These are phyloP conservation scores for Wickerhamomyces sp. DNA, from an alignment of 1,139 yeast species.

Conservation along the genomic window DNA sequence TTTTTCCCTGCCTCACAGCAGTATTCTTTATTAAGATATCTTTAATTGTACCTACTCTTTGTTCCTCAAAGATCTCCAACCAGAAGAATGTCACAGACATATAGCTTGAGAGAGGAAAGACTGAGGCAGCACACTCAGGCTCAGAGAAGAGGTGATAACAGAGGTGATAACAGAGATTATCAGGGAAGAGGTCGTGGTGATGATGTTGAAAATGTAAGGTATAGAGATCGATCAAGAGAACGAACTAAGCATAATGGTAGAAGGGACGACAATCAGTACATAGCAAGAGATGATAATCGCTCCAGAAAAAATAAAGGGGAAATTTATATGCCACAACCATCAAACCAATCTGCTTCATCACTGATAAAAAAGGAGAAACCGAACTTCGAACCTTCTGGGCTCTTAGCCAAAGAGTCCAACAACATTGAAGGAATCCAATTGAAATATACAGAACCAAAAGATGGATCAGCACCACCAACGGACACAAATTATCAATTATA, in stretches of 20 bases:
- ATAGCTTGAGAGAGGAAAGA: constrained; percentile 4
- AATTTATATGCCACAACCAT: no score
- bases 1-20: no score
- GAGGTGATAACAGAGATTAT: no score
- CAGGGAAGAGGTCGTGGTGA: neutral
- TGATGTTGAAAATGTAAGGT: neutral
- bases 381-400: constrained; percentile 41
- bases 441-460: constrained; percentile 42
- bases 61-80: neutral
- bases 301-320: neutral
- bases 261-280: neutral
- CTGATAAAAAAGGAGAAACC: constrained; percentile 28
- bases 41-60: no score
- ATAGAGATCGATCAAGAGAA: neutral
- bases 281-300: neutral
- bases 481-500: constrained; percentile 23
- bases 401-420: constrained; percentile 41
- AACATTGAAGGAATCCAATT: constrained; percentile 34
- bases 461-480: constrained; percentile 30
- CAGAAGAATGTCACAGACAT: neutral
- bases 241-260: neutral
- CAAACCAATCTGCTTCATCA: neutral
- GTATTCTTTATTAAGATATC: no score
- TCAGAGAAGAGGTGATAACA: no score
- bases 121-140: neutral